Conservation (phyloP, 108 stramenopile species). For the Tribonema minus region DNA sequence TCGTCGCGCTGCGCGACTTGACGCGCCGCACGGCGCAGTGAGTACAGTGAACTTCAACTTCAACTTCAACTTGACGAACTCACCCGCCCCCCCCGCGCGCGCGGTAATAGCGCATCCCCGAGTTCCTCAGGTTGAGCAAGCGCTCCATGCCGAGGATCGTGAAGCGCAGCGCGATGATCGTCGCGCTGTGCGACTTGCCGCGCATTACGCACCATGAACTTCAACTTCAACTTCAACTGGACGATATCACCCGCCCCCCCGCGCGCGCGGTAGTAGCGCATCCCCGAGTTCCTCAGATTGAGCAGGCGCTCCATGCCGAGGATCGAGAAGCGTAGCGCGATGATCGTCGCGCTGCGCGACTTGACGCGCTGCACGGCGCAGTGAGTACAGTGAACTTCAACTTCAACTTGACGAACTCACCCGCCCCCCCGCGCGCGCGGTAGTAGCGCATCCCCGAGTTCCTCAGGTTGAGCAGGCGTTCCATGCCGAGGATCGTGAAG, state of each 20-base stretch:
- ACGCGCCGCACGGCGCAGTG: background rate
- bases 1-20: constrained; percentile 1
- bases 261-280: no score
- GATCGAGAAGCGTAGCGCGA: background rate
- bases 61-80: no score
- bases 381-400: no score
- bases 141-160: constrained; percentile 23
- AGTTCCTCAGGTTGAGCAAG: constrained; percentile 12
- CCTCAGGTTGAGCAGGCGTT: constrained; percentile 20
- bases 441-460: no score
- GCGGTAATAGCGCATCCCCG: no score
- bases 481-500: constrained; percentile 14
- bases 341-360: background rate
- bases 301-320: constrained; percentile 31
- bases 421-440: no score
- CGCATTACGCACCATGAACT: no score
- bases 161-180: background rate
- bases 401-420: no score
- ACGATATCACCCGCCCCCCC: no score
- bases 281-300: constrained; percentile 11
- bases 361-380: background rate
- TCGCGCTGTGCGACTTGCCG: background rate
- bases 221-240: no score
- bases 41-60: no score
- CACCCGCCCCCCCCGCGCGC: no score